Percentiles rank a stretch among this genome's conserved stretches.
These are phyloP conservation scores for Camptophora hylomeconis DNA, from an alignment of 2,329 filamentous ascomycete species.

Conservation along the genomic window DNA sequence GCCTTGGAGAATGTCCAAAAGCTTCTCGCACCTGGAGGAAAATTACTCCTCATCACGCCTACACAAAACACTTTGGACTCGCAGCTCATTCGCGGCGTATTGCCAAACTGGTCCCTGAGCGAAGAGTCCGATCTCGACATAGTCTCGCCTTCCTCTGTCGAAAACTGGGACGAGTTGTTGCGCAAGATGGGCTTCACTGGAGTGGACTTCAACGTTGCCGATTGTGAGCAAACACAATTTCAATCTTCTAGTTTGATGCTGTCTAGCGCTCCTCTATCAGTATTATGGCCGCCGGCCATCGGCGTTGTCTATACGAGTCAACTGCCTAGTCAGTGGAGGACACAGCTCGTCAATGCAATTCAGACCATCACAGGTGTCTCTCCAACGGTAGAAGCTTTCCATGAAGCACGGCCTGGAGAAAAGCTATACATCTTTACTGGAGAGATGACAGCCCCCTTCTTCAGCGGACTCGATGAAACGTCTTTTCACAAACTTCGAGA, in stretches of 20 bases:
- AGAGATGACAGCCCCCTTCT: too few species aligned
- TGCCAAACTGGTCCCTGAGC: too few species aligned
- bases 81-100: too few species aligned
- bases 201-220: conserved; percentile 11
- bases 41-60: background rate
- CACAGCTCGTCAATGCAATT: conserved; percentile 1
- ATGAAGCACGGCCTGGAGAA: too few species aligned
- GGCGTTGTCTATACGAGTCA: background rate
- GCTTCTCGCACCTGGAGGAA: conserved; percentile 13
- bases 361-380: conserved; percentile 11
- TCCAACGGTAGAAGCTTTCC: too few species aligned
- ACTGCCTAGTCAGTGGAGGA: background rate
- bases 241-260: conserved; percentile 1
- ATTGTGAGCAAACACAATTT: background rate
- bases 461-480: too few species aligned
- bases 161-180: conserved; percentile 19
- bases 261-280: background rate
- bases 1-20: conserved; percentile 19
- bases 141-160: too few species aligned
- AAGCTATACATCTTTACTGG: too few species aligned
- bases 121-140: too few species aligned
- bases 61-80: too few species aligned
- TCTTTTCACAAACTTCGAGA: too few species aligned
- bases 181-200: conserved; percentile 17
- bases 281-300: background rate